Base-by-base conservation (phyloP, 2,329 filamentous ascomycete species). In the Fusarium sp. region DNA sequence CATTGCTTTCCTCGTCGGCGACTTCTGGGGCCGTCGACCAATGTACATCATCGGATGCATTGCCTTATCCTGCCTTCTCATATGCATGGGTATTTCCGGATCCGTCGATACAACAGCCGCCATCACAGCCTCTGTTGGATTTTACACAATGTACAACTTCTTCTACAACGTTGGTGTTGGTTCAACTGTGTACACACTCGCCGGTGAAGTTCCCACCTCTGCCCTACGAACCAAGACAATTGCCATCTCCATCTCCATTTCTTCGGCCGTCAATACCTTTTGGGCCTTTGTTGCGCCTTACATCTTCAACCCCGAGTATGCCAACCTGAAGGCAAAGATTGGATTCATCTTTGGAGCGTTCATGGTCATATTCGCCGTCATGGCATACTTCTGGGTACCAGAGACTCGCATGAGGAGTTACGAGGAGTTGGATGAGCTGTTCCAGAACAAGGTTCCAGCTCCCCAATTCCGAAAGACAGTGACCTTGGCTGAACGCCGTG, bases 251-350 rank as follows among this genome's bases (percentile, higher is more conserved):
- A 84, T 84, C 75, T 76, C 83, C 5, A 74, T 80, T 4, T 80
- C 80, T 1, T 80, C 82, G 4, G 74, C 82, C 0, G 74, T 79
- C 7, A 80, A 80, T 29, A 81, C 82, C 5, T 74, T 82, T 48
- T 82, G 86, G 58, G 81, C 81, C 0, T 78, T 87, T 34, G 79
- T 81, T 2, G 72, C 87, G 1, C 85, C 86, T 0, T 87, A 86
- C 59, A 82, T 78, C 58, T 78, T 78, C 48, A 78, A 79, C 34
- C 72, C 77, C 0, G 77, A 72, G 8, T 69, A 73, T 7, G 80
- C 76, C 11, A 79, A 82, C 62, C 69, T 84, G 22, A 78, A 80
- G 29, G 80, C 79, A 2, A 82, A 82, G 74, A 82, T 81, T 3
- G 82, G 80, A 0, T 82, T 83, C 32, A 73, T 84, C 1, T 84